These are phyloP conservation scores for Pichia sp. DNA, from an alignment of 1,139 yeast genomes.

Conservation along the genomic window DNA sequence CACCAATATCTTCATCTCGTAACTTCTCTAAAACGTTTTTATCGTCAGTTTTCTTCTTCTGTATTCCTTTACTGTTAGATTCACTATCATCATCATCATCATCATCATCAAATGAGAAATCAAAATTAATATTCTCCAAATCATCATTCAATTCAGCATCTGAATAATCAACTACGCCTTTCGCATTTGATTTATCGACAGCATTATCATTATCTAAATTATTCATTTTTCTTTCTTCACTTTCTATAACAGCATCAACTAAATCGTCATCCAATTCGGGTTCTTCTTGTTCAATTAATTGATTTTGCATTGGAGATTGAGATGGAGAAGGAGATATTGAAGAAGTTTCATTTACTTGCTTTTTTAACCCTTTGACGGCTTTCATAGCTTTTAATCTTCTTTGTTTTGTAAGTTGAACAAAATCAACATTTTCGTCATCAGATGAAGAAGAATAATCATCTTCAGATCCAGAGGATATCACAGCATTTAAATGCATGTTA, in stretches of 20 bases:
- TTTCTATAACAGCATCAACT: slow-evolving; percentile 27
- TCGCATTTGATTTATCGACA: slow-evolving; percentile 1
- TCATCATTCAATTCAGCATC: slow-evolving; percentile 20
- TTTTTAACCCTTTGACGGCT: slow-evolving; percentile 43
- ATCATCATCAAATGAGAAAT: slow-evolving; percentile 48
- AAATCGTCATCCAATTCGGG: slow-evolving; percentile 28
- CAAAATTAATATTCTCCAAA: slow-evolving; percentile 43
- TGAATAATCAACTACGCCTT: slow-evolving; percentile 12
- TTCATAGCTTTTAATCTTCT: slow-evolving; percentile 51
- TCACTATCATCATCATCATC: slow-evolving; percentile 26
- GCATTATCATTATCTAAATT: slow-evolving; percentile 6
- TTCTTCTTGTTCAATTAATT: slow-evolving; percentile 16
- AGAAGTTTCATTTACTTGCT: slow-evolving; percentile 21
- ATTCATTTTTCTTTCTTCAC: slow-evolving; percentile 25
- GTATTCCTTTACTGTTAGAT: slow-evolving; percentile 5
- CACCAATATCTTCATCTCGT: slow-evolving; percentile 58
- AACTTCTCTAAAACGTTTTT: slow-evolving; percentile 27
- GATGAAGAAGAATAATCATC: slow-evolving; percentile 44
- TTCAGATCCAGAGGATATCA: slow-evolving; percentile 31
- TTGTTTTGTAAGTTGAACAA: slow-evolving; percentile 63
- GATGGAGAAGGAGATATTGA: slow-evolving; percentile 11
- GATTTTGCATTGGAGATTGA: slow-evolving; percentile 14
- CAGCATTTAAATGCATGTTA: neutral
- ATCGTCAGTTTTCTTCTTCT: slow-evolving; percentile 21
- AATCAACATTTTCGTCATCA: slow-evolving; percentile 66